These are phyloP conservation scores for Hypoxylon perforatum DNA, from an alignment of 495 filamentous ascomycete species.

Conservation along the genomic window DNA sequence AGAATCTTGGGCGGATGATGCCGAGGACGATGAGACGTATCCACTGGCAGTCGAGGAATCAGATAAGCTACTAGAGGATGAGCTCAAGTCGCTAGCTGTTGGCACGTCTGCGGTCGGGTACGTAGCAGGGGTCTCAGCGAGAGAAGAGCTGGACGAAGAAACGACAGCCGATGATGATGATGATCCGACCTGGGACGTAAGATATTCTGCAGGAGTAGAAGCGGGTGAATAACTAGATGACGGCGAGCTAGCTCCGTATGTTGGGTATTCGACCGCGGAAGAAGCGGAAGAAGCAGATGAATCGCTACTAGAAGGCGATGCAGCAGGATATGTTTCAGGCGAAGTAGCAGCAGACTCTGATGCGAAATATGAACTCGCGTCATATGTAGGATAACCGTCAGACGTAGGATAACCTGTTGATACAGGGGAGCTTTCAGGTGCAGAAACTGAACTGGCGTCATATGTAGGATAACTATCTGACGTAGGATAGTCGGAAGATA, in stretches of 20 bases:
- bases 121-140: slow-evolving; percentile 8
- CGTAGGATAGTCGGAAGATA: slow-evolving; percentile 1
- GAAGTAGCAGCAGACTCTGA: slow-evolving; percentile 1
- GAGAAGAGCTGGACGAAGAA: slow-evolving; percentile 10
- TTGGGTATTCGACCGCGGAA: slow-evolving; percentile 9
- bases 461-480: slow-evolving; percentile 15
- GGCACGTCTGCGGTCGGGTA: slow-evolving; percentile 16
- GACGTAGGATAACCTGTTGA: slow-evolving; percentile 4
- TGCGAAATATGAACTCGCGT: slow-evolving; percentile 9
- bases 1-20: slow-evolving; percentile 10
- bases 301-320: slow-evolving; percentile 12
- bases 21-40: slow-evolving; percentile 1
- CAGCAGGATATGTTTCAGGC: slow-evolving; percentile 15
- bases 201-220: slow-evolving; percentile 8
- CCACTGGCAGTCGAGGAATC: slow-evolving; percentile 10
- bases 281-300: slow-evolving; percentile 18
- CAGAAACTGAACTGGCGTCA: slow-evolving; percentile 14
- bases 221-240: slow-evolving; percentile 6
- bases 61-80: slow-evolving; percentile 1
- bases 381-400: slow-evolving; percentile 18
- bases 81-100: slow-evolving; percentile 9
- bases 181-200: neutral
- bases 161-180: slow-evolving; percentile 6
- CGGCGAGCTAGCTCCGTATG: slow-evolving; percentile 17
- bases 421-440: no score